phyloP scores from a whole-genome alignment of 140 eudicot genomes.

The Senecio squalidus region DNA sequence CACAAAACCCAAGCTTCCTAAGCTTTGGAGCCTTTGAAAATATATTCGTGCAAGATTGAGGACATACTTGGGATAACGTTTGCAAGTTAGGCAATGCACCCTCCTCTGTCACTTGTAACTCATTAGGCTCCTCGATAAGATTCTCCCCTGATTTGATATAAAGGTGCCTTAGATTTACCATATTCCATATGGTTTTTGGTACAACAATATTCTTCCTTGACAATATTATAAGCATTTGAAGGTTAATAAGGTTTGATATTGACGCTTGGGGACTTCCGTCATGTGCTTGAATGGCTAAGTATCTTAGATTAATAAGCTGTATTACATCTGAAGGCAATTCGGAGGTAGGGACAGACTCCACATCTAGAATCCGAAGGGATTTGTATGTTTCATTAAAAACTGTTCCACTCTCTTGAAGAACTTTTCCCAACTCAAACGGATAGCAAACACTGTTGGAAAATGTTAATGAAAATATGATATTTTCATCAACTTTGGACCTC shows the following conservation, averaged over 20 bases:
- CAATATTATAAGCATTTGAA: constrained; percentile 24
- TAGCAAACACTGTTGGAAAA: too few relatives aligned
- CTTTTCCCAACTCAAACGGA: constrained; percentile 11
- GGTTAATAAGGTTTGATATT: constrained; percentile 23
- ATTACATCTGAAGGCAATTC: not conserved
- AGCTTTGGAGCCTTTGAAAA: constrained; percentile 17
- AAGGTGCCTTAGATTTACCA: constrained; percentile 37
- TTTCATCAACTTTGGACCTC: too few relatives aligned
- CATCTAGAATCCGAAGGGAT: constrained; percentile 10
- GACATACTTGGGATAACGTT: constrained; percentile 25
- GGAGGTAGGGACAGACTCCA: constrained; percentile 4
- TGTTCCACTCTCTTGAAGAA: constrained; percentile 1
- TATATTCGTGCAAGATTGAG: constrained; percentile 14
- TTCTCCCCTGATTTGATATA: constrained; percentile 22
- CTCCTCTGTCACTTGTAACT: not conserved
- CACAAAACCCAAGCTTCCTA: constrained; percentile 27
- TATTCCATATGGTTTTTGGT: constrained; percentile 33
- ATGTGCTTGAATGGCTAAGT: constrained; percentile 19
- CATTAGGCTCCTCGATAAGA: not conserved
- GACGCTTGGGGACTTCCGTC: constrained; percentile 26
- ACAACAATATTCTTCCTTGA: constrained; percentile 14
- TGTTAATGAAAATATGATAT: too few relatives aligned
- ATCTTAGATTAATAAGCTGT: constrained; percentile 14
- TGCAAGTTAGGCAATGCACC: constrained; percentile 15
- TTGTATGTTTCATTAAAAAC: not conserved